Percentiles rank a stretch among this genome's conserved stretches.
These are phyloP conservation scores for Yamadazyma diddensiae DNA, from an alignment of 1,139 yeast genomes.

Conservation along the genomic window DNA sequence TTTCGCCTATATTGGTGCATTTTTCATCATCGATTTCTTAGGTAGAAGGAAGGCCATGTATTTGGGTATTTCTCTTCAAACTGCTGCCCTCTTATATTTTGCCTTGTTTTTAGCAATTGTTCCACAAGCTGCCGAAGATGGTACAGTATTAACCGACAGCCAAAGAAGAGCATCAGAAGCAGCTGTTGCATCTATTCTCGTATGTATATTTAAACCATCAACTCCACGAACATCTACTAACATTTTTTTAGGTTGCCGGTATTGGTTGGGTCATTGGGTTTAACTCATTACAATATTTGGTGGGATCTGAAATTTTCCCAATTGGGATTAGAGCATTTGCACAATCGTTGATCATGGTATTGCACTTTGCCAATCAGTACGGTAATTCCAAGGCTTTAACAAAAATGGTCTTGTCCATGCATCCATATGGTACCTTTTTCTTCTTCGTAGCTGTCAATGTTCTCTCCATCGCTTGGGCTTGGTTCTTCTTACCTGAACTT, in stretches of 20 bases:
- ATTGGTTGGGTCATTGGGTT: slow-evolving; percentile 64
- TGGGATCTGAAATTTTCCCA: slow-evolving; percentile 61
- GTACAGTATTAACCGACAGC: slow-evolving; percentile 25
- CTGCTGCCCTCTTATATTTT: slow-evolving; percentile 31
- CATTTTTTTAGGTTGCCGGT: slow-evolving; percentile 52
- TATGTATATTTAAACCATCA: too few relatives aligned
- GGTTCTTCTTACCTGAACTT: slow-evolving; percentile 54
- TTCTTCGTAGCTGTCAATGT: slow-evolving; percentile 47
- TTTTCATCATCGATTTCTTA: slow-evolving; percentile 45
- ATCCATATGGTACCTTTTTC: slow-evolving; percentile 52
- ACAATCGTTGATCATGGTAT: slow-evolving; percentile 52
- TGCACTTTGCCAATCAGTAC: slow-evolving; percentile 59
- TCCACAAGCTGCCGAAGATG: slow-evolving; percentile 39
- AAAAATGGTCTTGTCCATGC: slow-evolving; percentile 45
- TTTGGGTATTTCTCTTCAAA: slow-evolving; percentile 36
- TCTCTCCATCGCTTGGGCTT: slow-evolving; percentile 45
- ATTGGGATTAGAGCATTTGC: slow-evolving; percentile 53
- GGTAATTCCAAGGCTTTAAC: slow-evolving; percentile 61
- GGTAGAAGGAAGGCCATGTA: slow-evolving; percentile 44
- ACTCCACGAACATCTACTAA: too few relatives aligned
- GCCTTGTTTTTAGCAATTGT: slow-evolving; percentile 47
- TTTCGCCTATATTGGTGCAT: slow-evolving; percentile 44
- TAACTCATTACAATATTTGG: slow-evolving; percentile 56
- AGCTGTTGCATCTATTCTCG: slow-evolving; percentile 55
- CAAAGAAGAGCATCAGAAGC: slow-evolving; percentile 41